phyloP scores from a whole-genome alignment of 352 stramenopile species.

The Phytophthora citricola region DNA sequence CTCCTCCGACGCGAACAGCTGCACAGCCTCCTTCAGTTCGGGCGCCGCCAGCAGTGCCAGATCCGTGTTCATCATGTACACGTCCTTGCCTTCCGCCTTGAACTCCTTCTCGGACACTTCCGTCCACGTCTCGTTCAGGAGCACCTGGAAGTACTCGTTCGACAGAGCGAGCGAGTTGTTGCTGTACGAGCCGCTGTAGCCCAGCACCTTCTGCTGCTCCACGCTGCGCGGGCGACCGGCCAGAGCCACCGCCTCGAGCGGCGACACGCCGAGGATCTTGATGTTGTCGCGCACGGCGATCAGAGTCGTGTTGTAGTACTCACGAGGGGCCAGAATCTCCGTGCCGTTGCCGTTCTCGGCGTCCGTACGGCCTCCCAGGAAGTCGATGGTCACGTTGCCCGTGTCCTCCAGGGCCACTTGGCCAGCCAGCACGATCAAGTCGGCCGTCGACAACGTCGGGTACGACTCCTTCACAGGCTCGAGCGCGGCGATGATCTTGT shows the following conservation, averaged over 20 bases:
- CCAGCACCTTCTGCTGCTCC: constrained; percentile 88
- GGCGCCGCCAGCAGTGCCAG: constrained; percentile 30
- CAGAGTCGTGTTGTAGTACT: constrained; percentile 76
- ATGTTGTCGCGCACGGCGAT: constrained; percentile 93
- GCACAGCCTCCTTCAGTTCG: constrained; percentile 26
- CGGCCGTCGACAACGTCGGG: constrained; percentile 88
- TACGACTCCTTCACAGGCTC: constrained; percentile 91
- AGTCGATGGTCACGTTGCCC: constrained; percentile 29
- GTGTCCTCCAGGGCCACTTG: constrained; percentile 43
- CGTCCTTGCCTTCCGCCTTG: constrained; percentile 32
- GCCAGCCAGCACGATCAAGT: constrained; percentile 92
- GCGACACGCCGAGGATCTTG: constrained; percentile 90
- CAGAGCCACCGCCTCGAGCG: constrained; percentile 93
- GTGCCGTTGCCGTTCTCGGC: constrained; percentile 68
- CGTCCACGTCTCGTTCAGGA: constrained; percentile 32
- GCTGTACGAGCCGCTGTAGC: constrained; percentile 88
- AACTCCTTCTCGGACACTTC: constrained; percentile 29
- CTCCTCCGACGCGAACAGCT: constrained; percentile 25
- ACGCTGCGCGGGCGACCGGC: constrained; percentile 88
- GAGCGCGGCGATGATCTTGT: constrained; percentile 69
- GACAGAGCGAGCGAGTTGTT: constrained; percentile 79
- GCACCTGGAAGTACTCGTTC: constrained; percentile 50
- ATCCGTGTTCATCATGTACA: constrained; percentile 35
- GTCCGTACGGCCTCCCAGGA: constrained; percentile 60
- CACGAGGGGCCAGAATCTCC: constrained; percentile 91